These are phyloP conservation scores for Solanum dulcamara DNA, from an alignment of 257 asterid species.

Conservation along the genomic window DNA sequence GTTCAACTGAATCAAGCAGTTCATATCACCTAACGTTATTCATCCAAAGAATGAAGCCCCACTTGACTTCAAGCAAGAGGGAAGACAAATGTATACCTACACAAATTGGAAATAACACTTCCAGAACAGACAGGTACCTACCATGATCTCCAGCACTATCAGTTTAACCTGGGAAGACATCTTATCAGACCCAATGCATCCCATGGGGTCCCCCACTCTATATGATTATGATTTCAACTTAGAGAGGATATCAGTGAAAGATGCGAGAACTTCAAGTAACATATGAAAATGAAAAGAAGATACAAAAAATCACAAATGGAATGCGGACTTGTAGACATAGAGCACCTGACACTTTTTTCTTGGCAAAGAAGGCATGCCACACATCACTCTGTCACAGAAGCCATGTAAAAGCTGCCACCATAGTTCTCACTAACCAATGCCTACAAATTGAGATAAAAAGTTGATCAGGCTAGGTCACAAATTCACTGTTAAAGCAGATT, in stretches of 20 bases:
- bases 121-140: background rate
- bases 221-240: background rate
- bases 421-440: slow-evolving; percentile 57
- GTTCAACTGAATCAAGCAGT: background rate
- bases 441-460: slow-evolving; percentile 20
- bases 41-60: background rate
- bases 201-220: background rate
- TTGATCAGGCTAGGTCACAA: background rate
- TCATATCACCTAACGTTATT: background rate
- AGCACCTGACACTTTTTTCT: background rate
- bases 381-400: slow-evolving; percentile 13
- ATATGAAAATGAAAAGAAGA: background rate
- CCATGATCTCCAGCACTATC: background rate
- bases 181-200: background rate
- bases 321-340: background rate
- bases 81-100: background rate
- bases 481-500: background rate
- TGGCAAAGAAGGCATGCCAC: background rate
- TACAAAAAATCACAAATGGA: background rate
- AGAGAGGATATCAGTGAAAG: background rate
- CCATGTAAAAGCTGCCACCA: slow-evolving; percentile 63
- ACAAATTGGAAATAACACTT: background rate
- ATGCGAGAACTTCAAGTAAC: background rate
- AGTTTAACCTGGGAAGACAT: background rate
- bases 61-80: background rate